Evolutionary conservation across 805 yeast species (phyloP).

Genomic region (Saturnispora mendoncae): DNA sequence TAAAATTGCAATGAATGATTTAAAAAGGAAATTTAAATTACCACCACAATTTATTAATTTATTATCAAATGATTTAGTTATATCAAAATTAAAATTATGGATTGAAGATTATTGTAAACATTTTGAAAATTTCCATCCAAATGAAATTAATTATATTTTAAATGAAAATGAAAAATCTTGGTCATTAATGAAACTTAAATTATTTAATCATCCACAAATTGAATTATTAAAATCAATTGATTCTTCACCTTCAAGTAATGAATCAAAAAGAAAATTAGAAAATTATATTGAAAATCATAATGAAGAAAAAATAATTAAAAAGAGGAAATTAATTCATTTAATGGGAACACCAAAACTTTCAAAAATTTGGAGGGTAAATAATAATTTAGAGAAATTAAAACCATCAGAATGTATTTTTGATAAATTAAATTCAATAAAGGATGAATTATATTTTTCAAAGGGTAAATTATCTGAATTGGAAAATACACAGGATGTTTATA

Average conservation of each 20-base stretch:
- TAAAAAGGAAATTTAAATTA: constrained; percentile 18
- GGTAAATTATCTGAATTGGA: constrained; percentile 17
- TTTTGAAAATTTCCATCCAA: constrained; percentile 3
- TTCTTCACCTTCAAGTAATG: no score
- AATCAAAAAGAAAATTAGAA: constrained; percentile 21
- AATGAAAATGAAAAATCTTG: constrained; percentile 22
- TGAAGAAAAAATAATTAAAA: constrained; percentile 9
- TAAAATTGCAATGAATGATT: constrained; percentile 15
- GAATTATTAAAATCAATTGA: constrained; percentile 13
- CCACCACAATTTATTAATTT: constrained; percentile 17
- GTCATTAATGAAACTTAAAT: constrained; percentile 24
- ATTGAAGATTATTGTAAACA: neutral
- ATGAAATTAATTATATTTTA: constrained; percentile 14
- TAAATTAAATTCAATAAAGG: constrained; percentile 15
- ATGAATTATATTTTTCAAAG: constrained; percentile 23
- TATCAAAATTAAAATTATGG: constrained; percentile 4
- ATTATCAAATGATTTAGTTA: constrained; percentile 3
- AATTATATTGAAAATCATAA: constrained; percentile 15
- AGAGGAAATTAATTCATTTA: constrained; percentile 18
- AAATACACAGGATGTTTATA: constrained; percentile 1
- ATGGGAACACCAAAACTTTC: constrained; percentile 26
- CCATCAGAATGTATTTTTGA: neutral
- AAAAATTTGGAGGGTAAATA: constrained; percentile 21
- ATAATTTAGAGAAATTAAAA: neutral
- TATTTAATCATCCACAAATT: constrained; percentile 23